Percentiles rank a stretch among this genome's conserved stretches.
phyloP scores from a whole-genome alignment of 306 rosid species.

The Calophaca sinica region DNA sequence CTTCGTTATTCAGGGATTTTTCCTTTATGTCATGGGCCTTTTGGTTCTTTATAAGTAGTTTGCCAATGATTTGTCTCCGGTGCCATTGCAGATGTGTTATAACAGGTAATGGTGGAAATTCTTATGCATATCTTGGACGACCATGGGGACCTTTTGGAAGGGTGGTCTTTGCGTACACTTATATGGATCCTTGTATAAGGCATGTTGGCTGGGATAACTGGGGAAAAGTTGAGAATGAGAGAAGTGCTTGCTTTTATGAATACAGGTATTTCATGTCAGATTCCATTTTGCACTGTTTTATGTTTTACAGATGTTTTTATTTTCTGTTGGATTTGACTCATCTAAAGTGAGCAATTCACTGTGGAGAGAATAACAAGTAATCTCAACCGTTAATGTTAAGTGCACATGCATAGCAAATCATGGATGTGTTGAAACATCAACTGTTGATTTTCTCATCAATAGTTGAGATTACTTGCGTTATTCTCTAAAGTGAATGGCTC shows the following conservation, averaged over 20 bases:
- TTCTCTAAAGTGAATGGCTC: too few species aligned
- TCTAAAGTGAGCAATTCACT: too few species aligned
- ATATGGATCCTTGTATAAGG: constrained; percentile 79
- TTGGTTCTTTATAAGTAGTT: constrained; percentile 22
- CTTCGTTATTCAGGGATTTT: too few species aligned
- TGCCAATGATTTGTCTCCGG: constrained; percentile 16
- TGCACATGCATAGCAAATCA: too few species aligned
- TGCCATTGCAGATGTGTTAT: constrained; percentile 79
- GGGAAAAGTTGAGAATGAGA: constrained; percentile 88
- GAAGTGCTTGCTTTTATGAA: constrained; percentile 93
- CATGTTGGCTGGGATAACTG: constrained; percentile 93
- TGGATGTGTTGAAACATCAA: too few species aligned
- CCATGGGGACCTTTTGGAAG: constrained; percentile 99
- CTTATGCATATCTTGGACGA: constrained; percentile 78
- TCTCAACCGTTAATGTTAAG: too few species aligned
- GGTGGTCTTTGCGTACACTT: constrained; percentile 85
- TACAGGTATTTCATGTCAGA: constrained; percentile 63
- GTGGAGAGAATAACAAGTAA: too few species aligned
- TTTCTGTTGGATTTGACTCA: too few species aligned
- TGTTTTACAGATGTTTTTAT: constrained; percentile 17
- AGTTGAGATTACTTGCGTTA: too few species aligned
- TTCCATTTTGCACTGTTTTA: constrained; percentile 38
- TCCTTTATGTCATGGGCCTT: too few species aligned
- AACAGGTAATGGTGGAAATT: constrained; percentile 74
- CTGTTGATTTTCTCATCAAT: too few species aligned